Evolutionary conservation across 2,329 filamentous ascomycete genomes (phyloP).

Genomic region (Verticillium nubilum): DNA sequence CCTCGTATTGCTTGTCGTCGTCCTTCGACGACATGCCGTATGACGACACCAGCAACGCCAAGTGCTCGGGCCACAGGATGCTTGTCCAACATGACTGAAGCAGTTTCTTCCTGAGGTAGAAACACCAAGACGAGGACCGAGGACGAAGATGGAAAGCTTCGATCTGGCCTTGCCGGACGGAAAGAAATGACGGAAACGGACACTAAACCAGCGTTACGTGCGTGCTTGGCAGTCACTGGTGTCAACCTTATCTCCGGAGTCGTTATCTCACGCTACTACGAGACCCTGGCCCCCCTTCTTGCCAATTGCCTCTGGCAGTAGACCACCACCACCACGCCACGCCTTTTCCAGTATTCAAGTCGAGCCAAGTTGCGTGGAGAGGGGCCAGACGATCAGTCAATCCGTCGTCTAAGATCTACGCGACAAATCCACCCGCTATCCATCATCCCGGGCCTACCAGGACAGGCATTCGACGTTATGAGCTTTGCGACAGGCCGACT

Average conservation of each 20-base stretch:
- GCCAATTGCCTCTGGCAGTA: background rate
- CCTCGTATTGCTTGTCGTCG: background rate
- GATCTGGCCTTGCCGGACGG: too few species aligned
- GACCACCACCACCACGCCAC: background rate
- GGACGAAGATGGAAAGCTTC: too few species aligned
- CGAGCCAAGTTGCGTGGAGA: background rate
- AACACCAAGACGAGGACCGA: too few species aligned
- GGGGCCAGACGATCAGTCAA: background rate
- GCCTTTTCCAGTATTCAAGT: background rate
- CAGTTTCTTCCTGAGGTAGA: too few species aligned
- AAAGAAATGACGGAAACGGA: background rate
- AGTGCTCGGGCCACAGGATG: too few species aligned
- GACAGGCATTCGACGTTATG: background rate
- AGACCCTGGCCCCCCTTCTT: background rate
- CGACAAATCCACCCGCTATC: background rate
- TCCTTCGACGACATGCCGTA: background rate
- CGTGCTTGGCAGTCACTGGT: background rate
- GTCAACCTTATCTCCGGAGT: background rate
- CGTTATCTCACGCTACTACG: background rate
- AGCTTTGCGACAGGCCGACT: background rate
- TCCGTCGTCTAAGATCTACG: background rate
- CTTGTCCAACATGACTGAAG: too few species aligned
- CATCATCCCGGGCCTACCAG: background rate
- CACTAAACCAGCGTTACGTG: background rate
- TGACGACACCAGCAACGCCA: too few species aligned